Percentiles rank a stretch among this genome's conserved stretches.
Evolutionary conservation across 1,284 basidiomycete genomes (phyloP).

Genomic region (Ganoderma sp.): DNA sequence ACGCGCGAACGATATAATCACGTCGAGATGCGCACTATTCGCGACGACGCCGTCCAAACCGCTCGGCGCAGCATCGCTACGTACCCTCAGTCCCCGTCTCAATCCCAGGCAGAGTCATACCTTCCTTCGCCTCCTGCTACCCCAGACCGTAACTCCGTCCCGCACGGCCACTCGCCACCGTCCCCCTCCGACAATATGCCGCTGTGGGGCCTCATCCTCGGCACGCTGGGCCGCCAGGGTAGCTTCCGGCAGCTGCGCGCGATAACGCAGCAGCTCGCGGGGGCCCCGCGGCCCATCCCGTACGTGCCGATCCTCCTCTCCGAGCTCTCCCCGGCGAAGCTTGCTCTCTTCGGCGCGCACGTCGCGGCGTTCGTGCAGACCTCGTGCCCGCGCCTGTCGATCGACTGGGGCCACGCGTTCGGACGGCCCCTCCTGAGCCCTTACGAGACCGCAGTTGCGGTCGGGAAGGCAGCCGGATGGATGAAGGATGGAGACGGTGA

Average conservation of each 20-base stretch:
- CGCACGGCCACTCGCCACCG: neutral
- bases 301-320: slow-evolving; percentile 92
- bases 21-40: slow-evolving; percentile 79
- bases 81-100: slow-evolving; percentile 31
- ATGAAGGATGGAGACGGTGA: slow-evolving; percentile 49
- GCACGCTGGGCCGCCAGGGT: slow-evolving; percentile 95
- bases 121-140: slow-evolving; percentile 15
- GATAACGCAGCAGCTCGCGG: slow-evolving; percentile 71
- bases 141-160: neutral
- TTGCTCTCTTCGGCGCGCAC: slow-evolving; percentile 81
- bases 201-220: slow-evolving; percentile 93
- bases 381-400: slow-evolving; percentile 93
- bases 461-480: slow-evolving; percentile 77
- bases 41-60: slow-evolving; percentile 78
- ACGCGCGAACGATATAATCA: slow-evolving; percentile 95
- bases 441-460: slow-evolving; percentile 91
- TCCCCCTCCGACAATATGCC: slow-evolving; percentile 33
- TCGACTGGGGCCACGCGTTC: slow-evolving; percentile 99
- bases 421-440: slow-evolving; percentile 88
- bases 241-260: slow-evolving; percentile 89
- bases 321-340: slow-evolving; percentile 94
- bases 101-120: slow-evolving; percentile 9
- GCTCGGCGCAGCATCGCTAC: slow-evolving; percentile 69
- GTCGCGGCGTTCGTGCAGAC: slow-evolving; percentile 94
- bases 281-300: slow-evolving; percentile 63